Percentiles rank a stretch among this genome's conserved stretches.
Evolutionary conservation across 176 grass and related monocot genomes (phyloP).

Genomic region (Phoenix roebelenii): DNA sequence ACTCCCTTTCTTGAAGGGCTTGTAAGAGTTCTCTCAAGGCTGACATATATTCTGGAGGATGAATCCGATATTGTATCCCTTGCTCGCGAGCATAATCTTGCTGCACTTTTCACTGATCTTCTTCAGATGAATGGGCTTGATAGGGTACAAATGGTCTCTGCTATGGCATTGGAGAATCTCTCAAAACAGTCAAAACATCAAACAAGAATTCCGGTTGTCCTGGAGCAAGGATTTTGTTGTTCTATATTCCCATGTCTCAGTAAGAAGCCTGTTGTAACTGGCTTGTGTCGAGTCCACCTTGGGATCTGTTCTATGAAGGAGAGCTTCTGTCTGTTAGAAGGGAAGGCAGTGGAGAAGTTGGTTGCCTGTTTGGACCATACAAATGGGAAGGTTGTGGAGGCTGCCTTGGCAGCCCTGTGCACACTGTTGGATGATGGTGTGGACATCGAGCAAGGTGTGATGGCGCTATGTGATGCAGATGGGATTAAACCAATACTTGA

Average conservation of each 20-base stretch:
- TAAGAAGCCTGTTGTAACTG: slow-evolving; percentile 43
- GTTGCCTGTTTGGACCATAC: slow-evolving; percentile 79
- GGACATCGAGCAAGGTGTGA: slow-evolving; percentile 75
- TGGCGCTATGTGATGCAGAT: slow-evolving; percentile 58
- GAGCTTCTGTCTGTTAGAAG: slow-evolving; percentile 87
- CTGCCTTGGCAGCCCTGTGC: slow-evolving; percentile 65
- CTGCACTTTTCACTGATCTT: slow-evolving; percentile 76
- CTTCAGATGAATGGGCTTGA: slow-evolving; percentile 94
- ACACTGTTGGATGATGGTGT: slow-evolving; percentile 89
- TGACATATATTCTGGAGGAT: slow-evolving; percentile 67
- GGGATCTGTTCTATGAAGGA: slow-evolving; percentile 75
- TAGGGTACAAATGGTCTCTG: slow-evolving; percentile 63
- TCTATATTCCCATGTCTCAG: slow-evolving; percentile 66
- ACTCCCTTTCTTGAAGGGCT: slow-evolving; percentile 84
- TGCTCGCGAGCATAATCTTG: slow-evolving; percentile 65
- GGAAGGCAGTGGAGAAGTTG: slow-evolving; percentile 84
- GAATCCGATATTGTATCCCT: slow-evolving; percentile 42
- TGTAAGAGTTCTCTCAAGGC: slow-evolving; percentile 61
- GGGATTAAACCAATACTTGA: slow-evolving; percentile 70
- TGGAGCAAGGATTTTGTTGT: slow-evolving; percentile 44
- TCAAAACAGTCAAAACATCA: slow-evolving; percentile 68
- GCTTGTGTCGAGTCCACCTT: slow-evolving; percentile 58
- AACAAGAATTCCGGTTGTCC: slow-evolving; percentile 45
- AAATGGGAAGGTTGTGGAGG: slow-evolving; percentile 79
- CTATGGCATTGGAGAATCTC: slow-evolving; percentile 64